Base-by-base conservation (phyloP, 2,329 filamentous ascomycete genomes). In the Helotiales sp. region DNA sequence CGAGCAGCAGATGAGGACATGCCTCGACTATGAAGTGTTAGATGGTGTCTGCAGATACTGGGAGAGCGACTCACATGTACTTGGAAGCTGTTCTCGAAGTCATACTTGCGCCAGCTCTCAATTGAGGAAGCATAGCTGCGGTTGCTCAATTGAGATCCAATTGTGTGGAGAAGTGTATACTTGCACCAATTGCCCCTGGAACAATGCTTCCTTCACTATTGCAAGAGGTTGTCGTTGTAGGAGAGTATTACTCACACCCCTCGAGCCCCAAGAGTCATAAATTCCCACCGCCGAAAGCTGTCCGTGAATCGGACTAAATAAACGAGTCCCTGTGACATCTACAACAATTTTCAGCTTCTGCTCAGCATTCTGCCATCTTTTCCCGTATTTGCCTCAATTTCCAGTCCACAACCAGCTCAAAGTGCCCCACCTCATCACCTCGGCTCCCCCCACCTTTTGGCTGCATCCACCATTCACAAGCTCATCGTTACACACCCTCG, bases 1-100 rank as follows among this genome's bases (percentile, higher is more conserved):
- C 65, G 68, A 38, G 65, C 59, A 30, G 60, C 59, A 36, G 66
- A 58, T 9, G 69, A 68, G 9, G 69, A 70, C 5, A 72, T 56
- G 13, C 64, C 63, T 29, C 71, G 70, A 42, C 71, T 72, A 54
- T 13, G 47, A 9, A 33, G 25, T 53, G 46, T 67, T 55, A 65
- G 49, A 44, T n/a, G 46, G 52, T 54, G 33, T 44, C 52, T 61
- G 30, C 31, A 55, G 40, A 22, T 10, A 22, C 24, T 42, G 9
- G 24, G 48, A 58, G 19, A n/a, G 40, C 9, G 15, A 12, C 69
- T 55, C 55, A 68, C 70, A 67, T 61, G 63, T 70, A 71, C 64
- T 67, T 60, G 38, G 68, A 64, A 52, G 65, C 58, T 59, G 62
- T 67, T 55, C 60, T 66, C 27, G 68, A 63, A n/a, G 61, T 67